Percentiles rank a stretch among this genome's conserved stretches.
phyloP scores from a whole-genome alignment of 495 filamentous ascomycete species.

The Stereocaulon alpinum region DNA sequence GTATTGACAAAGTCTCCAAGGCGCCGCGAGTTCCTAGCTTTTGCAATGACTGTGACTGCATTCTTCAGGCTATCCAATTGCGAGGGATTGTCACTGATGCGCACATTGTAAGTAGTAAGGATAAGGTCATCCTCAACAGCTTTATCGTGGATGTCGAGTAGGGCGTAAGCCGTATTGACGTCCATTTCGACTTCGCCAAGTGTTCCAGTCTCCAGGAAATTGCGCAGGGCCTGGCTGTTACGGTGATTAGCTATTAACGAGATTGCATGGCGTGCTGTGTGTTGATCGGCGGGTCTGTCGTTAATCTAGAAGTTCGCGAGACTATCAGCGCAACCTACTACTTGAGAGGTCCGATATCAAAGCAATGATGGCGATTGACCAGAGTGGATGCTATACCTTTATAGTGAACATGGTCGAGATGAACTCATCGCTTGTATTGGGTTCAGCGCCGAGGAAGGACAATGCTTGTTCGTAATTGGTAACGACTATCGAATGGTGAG shows the following conservation, averaged over 20 bases:
- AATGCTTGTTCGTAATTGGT: constrained; percentile 52
- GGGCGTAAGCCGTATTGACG: constrained; percentile 44
- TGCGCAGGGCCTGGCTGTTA: constrained; percentile 42
- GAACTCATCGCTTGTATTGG: constrained; percentile 47
- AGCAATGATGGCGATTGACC: no score
- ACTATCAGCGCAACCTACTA: background rate
- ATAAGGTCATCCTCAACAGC: constrained; percentile 42
- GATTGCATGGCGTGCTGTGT: constrained; percentile 44
- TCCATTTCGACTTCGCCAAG: constrained; percentile 46
- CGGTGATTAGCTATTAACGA: constrained; percentile 45
- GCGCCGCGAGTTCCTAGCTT: constrained; percentile 35
- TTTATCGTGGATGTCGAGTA: constrained; percentile 45
- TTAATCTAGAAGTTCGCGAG: constrained; percentile 19
- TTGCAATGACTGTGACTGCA: constrained; percentile 42
- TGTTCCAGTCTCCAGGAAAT: constrained; percentile 47
- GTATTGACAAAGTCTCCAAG: constrained; percentile 25
- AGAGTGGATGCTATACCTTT: constrained; percentile 33
- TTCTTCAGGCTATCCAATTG: constrained; percentile 38
- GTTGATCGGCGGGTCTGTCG: constrained; percentile 39
- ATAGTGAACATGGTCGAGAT: constrained; percentile 47
- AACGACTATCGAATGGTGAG: constrained; percentile 32
- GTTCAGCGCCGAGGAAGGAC: constrained; percentile 44
- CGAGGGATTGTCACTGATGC: constrained; percentile 38
- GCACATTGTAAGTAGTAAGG: constrained; percentile 40
- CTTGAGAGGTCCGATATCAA: no score